phyloP scores from a whole-genome alignment of 108 stramenopile species.

The Fragilaria radians region DNA sequence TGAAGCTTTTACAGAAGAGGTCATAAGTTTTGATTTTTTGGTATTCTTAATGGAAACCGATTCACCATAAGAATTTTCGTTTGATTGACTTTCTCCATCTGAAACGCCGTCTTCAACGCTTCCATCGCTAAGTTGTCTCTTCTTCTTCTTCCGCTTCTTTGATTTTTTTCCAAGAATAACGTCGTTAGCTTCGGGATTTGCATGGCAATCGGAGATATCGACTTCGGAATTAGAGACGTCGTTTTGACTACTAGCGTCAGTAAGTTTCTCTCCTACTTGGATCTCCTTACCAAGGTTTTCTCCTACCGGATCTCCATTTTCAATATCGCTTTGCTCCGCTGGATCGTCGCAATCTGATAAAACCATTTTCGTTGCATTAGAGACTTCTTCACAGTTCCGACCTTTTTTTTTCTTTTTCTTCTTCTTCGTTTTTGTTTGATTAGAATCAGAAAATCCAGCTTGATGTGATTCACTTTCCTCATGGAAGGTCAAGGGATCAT shows the following conservation, averaged over 20 bases:
- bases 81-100: background rate
- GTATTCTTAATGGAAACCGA: background rate
- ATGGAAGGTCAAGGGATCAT: slow-evolving; percentile 6
- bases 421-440: slow-evolving; percentile 20
- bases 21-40: slow-evolving; percentile 8
- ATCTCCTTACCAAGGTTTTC: background rate
- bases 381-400: background rate
- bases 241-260: no score
- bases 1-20: no score
- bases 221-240: no score
- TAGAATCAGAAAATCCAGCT: background rate
- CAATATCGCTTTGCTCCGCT: background rate
- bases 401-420: no score
- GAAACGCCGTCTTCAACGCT: slow-evolving; percentile 1
- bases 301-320: background rate
- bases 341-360: background rate
- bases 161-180: no score
- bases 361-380: slow-evolving; percentile 2
- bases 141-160: slow-evolving; percentile 5
- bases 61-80: background rate
- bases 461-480: background rate
- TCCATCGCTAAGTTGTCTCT: background rate
- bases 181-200: no score
- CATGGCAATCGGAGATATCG: no score
- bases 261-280: background rate